Evolutionary conservation across 2,329 filamentous ascomycete species (phyloP), one percentile per base, ranked within the genome.

Genomic region (Biscogniauxia sp.): DNA sequence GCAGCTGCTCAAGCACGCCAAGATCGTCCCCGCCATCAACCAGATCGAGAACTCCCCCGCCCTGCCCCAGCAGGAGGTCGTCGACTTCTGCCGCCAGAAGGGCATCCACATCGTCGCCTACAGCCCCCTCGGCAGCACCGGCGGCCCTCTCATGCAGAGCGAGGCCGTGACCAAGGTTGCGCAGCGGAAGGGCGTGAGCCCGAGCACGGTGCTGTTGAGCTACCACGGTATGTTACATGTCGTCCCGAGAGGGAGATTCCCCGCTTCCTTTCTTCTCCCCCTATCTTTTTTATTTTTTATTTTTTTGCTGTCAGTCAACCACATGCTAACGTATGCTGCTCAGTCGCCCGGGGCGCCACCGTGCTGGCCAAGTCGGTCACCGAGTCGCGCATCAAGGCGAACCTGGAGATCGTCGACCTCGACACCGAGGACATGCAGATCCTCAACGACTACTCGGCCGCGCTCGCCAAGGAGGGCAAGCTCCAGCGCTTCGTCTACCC

Each of bases 291-390:
- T 20, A 4, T n/a, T 5, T 49, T 15, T 32, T 13, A 19, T 58
- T 53, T 26, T 37, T 26, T 9, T 23, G 50, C 4, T 54, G 15
- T 5, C 13, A 23, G 15, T 28, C 15, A 28, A 58, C 6, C n/a
- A 8, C 9, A 50, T 32, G 50, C 50, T 51, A 51, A 56, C 19
- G 2, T 49, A 5, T 8, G 49, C 8, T 53, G 3, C 28, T 1
- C 56, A 90, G 88, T 91, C 53, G 83, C 86, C 57, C 84, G 88
- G 62, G 88, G 88, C 67, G 84, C 80, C 71, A 90, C 88, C 6
- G 90, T 92, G 19, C 81, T 93, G 26, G 84, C 90, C 69, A 92
- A 92, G 76, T 91, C 88, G 0, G 87, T 90, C 49, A 90, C 83
- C 6, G 82, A 84, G 15, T 80, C 82, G 54, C 83, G 89, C 67